A percentile compares a stretch with the other conserved stretches of the same genome.
phyloP scores from a whole-genome alignment of 2,329 filamentous ascomycete genomes.

The Colletotrichum sp. region DNA sequence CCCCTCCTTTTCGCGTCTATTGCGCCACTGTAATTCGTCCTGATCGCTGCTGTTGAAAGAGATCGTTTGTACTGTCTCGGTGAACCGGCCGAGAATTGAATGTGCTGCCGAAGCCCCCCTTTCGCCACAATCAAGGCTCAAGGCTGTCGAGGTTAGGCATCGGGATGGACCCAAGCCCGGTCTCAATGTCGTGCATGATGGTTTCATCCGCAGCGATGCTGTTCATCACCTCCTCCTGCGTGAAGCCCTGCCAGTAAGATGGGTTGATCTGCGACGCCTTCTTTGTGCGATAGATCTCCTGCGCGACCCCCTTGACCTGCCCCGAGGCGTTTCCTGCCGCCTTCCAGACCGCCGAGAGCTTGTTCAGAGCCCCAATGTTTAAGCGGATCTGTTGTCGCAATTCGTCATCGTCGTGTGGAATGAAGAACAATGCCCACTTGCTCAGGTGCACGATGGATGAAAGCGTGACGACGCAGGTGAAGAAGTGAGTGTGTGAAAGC shows the following conservation, averaged over 20 bases:
- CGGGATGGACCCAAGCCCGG: constrained; percentile 1
- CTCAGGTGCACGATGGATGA: constrained; percentile 83
- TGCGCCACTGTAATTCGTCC: background rate
- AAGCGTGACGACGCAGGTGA: constrained; percentile 80
- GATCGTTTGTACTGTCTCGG: background rate
- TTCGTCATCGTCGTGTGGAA: constrained; percentile 66
- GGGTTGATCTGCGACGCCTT: constrained; percentile 59
- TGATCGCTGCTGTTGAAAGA: background rate
- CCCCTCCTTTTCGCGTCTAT: background rate
- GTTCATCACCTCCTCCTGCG: constrained; percentile 59
- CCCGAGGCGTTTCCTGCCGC: constrained; percentile 72
- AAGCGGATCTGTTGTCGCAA: constrained; percentile 78
- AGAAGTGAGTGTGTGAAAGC: constrained; percentile 80
- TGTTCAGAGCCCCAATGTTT: constrained; percentile 77
- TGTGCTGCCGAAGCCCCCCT: background rate
- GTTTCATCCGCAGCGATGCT: constrained; percentile 62
- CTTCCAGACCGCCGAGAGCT: constrained; percentile 73
- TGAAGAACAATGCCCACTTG: constrained; percentile 72
- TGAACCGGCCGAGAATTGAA: background rate
- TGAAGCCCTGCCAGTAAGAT: constrained; percentile 59
- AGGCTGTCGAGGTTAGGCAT: constrained; percentile 1
- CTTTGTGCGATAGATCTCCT: constrained; percentile 71
- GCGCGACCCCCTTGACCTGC: constrained; percentile 80
- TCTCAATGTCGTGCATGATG: constrained; percentile 64
- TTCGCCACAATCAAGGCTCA: background rate